Evolutionary conservation across 1,284 basidiomycete species (phyloP).

Genomic region (Ustilago cynodontis): DNA sequence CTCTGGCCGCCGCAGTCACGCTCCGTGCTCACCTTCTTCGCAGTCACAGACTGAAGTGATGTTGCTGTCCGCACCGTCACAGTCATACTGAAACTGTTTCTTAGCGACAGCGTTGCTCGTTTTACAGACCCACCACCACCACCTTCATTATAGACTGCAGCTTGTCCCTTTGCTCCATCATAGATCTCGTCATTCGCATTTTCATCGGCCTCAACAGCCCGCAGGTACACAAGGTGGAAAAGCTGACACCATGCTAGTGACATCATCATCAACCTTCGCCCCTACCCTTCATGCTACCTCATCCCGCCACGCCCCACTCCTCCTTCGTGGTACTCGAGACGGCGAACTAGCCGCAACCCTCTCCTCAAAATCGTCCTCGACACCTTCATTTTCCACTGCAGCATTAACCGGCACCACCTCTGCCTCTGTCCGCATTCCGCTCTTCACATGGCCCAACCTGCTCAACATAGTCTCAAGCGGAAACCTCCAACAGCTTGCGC

Average conservation of each 20-base stretch:
- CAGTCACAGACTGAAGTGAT: too few species aligned
- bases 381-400: not conserved
- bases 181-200: too few species aligned
- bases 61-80: not conserved
- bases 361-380: not conserved
- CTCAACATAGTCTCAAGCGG: constrained; percentile 17
- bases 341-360: constrained; percentile 25
- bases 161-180: too few species aligned
- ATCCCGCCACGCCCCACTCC: constrained; percentile 11
- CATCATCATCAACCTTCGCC: constrained; percentile 14
- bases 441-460: constrained; percentile 31
- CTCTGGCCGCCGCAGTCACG: not conserved
- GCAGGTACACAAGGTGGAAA: too few species aligned
- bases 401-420: not conserved
- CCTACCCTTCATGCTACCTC: constrained; percentile 4
- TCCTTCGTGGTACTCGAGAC: constrained; percentile 28
- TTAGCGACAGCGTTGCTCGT: too few species aligned
- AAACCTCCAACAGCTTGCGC: constrained; percentile 13
- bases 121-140: not conserved
- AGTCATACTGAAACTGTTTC: too few species aligned
- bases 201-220: not conserved
- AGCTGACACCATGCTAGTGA: constrained; percentile 17
- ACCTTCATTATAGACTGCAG: not conserved
- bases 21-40: not conserved
- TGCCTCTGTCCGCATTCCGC: constrained; percentile 7